Evolutionary conservation across 2,329 filamentous ascomycete species (phyloP).

Genomic region (Xylaria sp.): DNA sequence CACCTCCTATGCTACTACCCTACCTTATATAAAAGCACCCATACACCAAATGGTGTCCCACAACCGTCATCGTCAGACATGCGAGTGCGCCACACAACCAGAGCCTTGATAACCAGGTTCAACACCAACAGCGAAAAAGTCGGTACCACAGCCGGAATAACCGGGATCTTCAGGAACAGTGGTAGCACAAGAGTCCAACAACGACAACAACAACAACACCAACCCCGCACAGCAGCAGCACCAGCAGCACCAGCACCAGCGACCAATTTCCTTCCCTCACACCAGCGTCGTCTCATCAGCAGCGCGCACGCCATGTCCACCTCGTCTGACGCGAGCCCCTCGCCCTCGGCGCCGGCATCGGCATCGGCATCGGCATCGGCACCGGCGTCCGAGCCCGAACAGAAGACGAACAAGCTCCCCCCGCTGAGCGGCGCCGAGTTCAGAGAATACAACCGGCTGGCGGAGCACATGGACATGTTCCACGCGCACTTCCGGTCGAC

Average conservation of each 20-base stretch:
- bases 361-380: neutral
- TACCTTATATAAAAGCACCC: neutral
- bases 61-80: slow-evolving; percentile 5
- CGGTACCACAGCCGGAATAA: neutral
- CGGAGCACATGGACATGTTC: slow-evolving; percentile 80
- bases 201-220: neutral
- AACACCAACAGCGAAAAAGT: neutral
- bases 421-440: slow-evolving; percentile 75
- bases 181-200: neutral
- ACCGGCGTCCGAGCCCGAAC: neutral
- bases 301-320: neutral
- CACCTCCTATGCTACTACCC: neutral
- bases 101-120: neutral
- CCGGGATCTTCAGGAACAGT: neutral
- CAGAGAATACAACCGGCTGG: slow-evolving; percentile 74
- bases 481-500: slow-evolving; percentile 80
- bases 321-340: slow-evolving; percentile 43
- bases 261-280: neutral
- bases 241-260: neutral
- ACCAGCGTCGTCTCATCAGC: neutral
- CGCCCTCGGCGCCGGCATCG: neutral
- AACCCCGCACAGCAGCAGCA: neutral
- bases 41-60: slow-evolving; percentile 10
- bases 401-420: slow-evolving; percentile 56
- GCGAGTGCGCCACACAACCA: slow-evolving; percentile 14